phyloP scores from a whole-genome alignment of 1,284 basidiomycete genomes.

The Chondrostereum purpureum region DNA sequence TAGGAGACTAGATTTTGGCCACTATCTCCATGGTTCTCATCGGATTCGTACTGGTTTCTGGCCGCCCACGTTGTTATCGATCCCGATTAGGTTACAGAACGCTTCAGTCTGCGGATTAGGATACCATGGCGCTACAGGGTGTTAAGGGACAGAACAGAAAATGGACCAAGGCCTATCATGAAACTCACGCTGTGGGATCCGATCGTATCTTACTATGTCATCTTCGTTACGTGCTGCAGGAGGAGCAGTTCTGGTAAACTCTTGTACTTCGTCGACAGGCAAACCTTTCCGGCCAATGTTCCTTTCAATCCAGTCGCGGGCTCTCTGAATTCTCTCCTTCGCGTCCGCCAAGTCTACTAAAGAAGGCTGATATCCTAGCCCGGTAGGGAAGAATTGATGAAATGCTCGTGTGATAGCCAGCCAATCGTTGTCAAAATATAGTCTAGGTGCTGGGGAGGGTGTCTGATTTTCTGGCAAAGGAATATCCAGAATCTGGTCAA shows the following conservation, averaged over 20 bases:
- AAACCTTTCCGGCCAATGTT: no score
- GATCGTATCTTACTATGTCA: no score
- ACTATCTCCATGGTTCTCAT: no score
- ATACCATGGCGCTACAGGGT: slow-evolving; percentile 76
- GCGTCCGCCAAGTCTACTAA: slow-evolving; percentile 59
- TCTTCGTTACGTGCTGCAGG: no score
- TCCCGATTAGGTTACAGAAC: slow-evolving; percentile 73
- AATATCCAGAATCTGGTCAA: slow-evolving; percentile 68
- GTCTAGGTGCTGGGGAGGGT: no score
- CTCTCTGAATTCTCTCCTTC: slow-evolving; percentile 56
- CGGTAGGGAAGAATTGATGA: slow-evolving; percentile 69
- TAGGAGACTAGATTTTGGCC: no score
- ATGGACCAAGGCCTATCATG: no score
- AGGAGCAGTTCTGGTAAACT: slow-evolving; percentile 70
- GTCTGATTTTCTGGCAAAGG: slow-evolving; percentile 8
- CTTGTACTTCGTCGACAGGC: slow-evolving; percentile 61
- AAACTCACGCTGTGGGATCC: no score
- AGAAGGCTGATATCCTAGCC: slow-evolving; percentile 40
- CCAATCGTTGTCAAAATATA: slow-evolving; percentile 86
- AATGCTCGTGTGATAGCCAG: slow-evolving; percentile 88
- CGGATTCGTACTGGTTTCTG: no score
- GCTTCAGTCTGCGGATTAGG: slow-evolving; percentile 89
- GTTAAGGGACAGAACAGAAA: no score
- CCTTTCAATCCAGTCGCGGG: slow-evolving; percentile 60
- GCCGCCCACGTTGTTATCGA: slow-evolving; percentile 60